Base-by-base conservation (phyloP, 202 grass and related monocot genomes). In the Schoenoplectus tabernaemontani region DNA sequence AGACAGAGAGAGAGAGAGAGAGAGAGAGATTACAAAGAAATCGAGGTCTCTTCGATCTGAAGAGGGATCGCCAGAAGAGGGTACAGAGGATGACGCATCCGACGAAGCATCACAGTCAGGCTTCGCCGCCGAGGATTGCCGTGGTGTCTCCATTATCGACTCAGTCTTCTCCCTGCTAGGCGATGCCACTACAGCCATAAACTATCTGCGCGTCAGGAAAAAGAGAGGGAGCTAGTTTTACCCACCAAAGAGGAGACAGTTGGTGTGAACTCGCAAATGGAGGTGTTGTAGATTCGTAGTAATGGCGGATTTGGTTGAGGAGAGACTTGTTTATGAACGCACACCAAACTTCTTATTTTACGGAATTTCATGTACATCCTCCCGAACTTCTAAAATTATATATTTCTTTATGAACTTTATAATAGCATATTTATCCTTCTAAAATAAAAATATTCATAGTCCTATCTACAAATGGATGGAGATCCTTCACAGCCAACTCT, bases 11-110 rank as follows among this genome's bases (percentile, higher is more conserved):
- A 57, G 43, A 58, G 17, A 59, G 20, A 67, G 51, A 12, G 17
- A 57, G 6, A 22, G 26, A 76, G 60, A 72, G n/a, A n/a, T n/a
- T n/a, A 88, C 82, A 84, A 84, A 72, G 41, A 63, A 64, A 57
- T 89, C 89, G 78, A 77, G 79, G 85, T 93, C 92, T 69, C 81
- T 67, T 19, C 64, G 74, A 37, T 99, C 87, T 8, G 69, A 58
- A 17, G 74, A 23, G 56, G 80, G 74, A 53, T 87, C 73, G 30
- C 93, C 92, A 59, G 63, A 65, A 10, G 89, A 90, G 64, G 82
- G 82, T n/a, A 59, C 79, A 60, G 78, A 64, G 70, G 84, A 87
- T 13, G 88, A 84, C 5, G 96, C 83, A 4, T 74, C 71, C 24
- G 84, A 75, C 17, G 82, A 84, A 19, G 54, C 72, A 65, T 91